phyloP scores from a whole-genome alignment of 139 green algal species.

The Gonium pectorale region DNA sequence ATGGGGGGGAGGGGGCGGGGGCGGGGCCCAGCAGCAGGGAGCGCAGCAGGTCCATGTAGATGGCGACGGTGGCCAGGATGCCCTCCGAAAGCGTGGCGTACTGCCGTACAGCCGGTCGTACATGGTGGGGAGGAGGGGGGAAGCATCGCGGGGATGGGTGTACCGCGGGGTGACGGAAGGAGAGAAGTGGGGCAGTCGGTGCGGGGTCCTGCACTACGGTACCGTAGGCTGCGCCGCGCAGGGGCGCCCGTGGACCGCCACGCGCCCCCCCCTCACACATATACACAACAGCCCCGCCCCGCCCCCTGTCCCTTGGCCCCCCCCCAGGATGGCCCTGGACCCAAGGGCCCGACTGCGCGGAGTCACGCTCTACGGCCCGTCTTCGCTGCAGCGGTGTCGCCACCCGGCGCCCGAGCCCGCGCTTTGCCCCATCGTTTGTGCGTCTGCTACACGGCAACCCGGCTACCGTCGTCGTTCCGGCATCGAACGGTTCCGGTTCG shows the following conservation, averaged over 20 bases:
- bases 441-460: no score
- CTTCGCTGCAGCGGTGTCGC: no score
- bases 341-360: background rate
- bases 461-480: no score
- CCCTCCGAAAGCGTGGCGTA: constrained; percentile 76
- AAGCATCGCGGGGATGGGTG: background rate
- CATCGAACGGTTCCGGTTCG: no score
- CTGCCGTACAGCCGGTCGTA: constrained; percentile 26
- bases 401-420: no score
- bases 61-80: constrained; percentile 67
- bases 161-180: background rate
- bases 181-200: background rate
- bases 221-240: background rate
- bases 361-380: no score
- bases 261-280: background rate
- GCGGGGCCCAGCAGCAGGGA: background rate
- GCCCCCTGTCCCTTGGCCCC: no score
- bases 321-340: background rate
- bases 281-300: background rate
- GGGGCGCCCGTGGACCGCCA: background rate
- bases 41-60: constrained; percentile 62
- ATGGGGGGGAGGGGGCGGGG: background rate
- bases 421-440: no score
- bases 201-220: background rate
- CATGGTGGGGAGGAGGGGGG: background rate